These are phyloP conservation scores for Nannizziopsis arthrosporioides DNA, from an alignment of 2,329 filamentous ascomycete genomes.

Conservation along the genomic window DNA sequence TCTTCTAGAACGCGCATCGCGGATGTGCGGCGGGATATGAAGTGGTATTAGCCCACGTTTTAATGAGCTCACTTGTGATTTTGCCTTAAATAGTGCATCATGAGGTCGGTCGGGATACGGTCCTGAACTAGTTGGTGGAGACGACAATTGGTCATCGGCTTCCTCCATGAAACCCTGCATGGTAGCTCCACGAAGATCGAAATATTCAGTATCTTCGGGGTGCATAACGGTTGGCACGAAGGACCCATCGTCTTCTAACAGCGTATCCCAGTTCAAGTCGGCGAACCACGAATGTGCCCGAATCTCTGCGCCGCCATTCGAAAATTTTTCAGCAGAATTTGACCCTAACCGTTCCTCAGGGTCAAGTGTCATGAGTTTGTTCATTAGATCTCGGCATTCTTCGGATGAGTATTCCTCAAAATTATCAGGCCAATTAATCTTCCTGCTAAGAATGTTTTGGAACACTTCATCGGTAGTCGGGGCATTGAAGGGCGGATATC, in stretches of 20 bases:
- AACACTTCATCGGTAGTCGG: constrained; percentile 85
- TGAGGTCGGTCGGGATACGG: constrained; percentile 86
- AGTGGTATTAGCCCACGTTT: constrained; percentile 90
- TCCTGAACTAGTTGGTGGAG: constrained; percentile 54
- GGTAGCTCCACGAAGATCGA: constrained; percentile 81
- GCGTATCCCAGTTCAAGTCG: constrained; percentile 74
- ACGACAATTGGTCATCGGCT: constrained; percentile 76
- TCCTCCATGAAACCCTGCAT: constrained; percentile 88
- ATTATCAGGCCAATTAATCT: constrained; percentile 85
- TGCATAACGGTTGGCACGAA: constrained; percentile 90
- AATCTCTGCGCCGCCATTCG: constrained; percentile 82
- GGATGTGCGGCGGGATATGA: constrained; percentile 91
- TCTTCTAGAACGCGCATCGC: constrained; percentile 74
- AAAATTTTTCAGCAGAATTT: constrained; percentile 70
- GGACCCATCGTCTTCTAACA: constrained; percentile 90
- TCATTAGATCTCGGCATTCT: constrained; percentile 89
- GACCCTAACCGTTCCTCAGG: constrained; percentile 71
- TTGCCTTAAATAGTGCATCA: constrained; percentile 80
- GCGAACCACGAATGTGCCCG: constrained; percentile 80
- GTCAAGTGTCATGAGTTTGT: constrained; percentile 76
- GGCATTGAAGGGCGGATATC: constrained; percentile 87
- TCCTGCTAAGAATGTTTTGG: constrained; percentile 82
- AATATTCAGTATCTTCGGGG: constrained; percentile 95
- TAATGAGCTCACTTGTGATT: constrained; percentile 73
- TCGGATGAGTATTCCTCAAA: constrained; percentile 66